Conservation (phyloP, 805 yeast species). For the Saccharomycopsis vini region DNA sequence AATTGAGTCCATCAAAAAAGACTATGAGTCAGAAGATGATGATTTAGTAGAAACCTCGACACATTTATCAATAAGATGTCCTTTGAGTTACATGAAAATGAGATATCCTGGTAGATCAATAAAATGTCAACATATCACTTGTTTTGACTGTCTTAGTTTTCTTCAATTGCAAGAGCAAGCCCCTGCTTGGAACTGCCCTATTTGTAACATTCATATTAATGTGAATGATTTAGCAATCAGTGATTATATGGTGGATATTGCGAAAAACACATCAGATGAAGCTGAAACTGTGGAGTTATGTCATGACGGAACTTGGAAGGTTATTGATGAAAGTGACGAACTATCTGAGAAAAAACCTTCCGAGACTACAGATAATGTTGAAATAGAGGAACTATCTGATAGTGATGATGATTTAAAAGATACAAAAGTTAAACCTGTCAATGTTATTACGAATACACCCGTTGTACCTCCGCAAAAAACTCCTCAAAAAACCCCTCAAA, state of each 20-base stretch:
- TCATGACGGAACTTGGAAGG: conserved; percentile 66
- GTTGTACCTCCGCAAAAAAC: background rate
- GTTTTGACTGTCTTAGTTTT: conserved; percentile 76
- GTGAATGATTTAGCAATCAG: conserved; percentile 59
- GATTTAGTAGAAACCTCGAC: conserved; percentile 62
- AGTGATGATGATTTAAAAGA: background rate
- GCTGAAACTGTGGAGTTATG: conserved; percentile 60
- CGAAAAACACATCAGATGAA: conserved; percentile 42
- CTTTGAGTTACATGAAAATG: conserved; percentile 66
- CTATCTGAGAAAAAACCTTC: background rate
- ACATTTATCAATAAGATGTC: conserved; percentile 64
- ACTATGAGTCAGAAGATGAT: conserved; percentile 44
- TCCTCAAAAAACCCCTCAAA: background rate
- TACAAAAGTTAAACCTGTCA: background rate
- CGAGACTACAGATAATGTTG: background rate
- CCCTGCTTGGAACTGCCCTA: conserved; percentile 84
- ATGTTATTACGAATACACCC: background rate
- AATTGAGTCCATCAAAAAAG: conserved; percentile 33
- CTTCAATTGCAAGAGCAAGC: conserved; percentile 68
- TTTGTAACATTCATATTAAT: conserved; percentile 48
- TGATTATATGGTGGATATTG: conserved; percentile 60
- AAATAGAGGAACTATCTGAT: background rate
- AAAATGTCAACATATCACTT: conserved; percentile 72
- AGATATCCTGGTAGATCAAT: conserved; percentile 61
- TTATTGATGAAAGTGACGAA: background rate